Evolutionary conservation across 1,139 yeast species (phyloP), one percentile per base, ranked within the genome.

Genomic region (Debaryomycetaceae sp.): DNA sequence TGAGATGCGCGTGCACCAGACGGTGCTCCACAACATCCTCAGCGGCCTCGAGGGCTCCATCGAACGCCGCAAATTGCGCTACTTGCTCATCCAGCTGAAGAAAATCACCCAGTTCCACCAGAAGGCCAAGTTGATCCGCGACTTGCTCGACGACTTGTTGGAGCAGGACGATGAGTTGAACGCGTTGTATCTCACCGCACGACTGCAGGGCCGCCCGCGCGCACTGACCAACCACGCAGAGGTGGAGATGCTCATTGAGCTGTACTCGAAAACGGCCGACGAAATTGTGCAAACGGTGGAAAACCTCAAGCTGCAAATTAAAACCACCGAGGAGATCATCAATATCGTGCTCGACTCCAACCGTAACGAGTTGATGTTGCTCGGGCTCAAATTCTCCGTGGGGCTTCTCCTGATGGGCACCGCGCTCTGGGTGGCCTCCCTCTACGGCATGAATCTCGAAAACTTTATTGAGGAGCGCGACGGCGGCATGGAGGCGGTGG

Each of bases 211-310:
- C 0, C 25, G 21, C 3, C 48, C 51, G 2, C 41, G 71, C 17
- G 31, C 34, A n/a, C 58, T 58, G 2, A 49, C 56, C 5, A 56
- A 65, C 36, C 73, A 66, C 36, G 60, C 59, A 17, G 73, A 67
- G 32, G 58, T 66, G 9, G 74, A 67, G 39, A 45, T 66, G 41
- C 51, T 67, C 15, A 43, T 67, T 10, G 74, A 67, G 37, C 59
- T 69, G 2, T 67, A 67, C 46, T 63, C 61, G 38, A 64, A 59
- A 11, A 61, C 69, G 4, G 51, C 60, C 25, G 71, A 65, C 42
- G 74, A 67, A 40, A 63, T 67, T 27, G 71, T 66, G 3, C 74
- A 67, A 43, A 65, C 69, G 3, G 64, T 60, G 7, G 63, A 61
- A 31, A 62, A 62, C 38, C 46, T 66, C 31, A 47, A 52, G 27